Evolutionary conservation across 441 rosid genomes (phyloP), one percentile per base, ranked within the genome.

Genomic region (Omphalea diandra): DNA sequence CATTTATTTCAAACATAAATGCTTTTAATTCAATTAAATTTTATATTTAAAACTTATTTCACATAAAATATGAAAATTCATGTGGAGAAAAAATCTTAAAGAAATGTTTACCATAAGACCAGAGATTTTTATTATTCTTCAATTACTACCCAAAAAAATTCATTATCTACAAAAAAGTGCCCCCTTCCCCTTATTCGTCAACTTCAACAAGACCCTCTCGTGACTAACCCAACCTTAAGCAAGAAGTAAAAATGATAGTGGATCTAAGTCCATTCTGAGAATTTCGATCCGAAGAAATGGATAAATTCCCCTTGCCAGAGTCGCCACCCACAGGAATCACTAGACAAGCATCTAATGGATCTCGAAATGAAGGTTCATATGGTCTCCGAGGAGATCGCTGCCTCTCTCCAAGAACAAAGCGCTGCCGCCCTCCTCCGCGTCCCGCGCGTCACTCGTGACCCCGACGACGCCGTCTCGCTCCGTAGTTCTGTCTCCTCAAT

Each of bases 301-400:
- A 88, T 91, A 76, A 93, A 95, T 81, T 75, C 91, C 33, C 89
- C 97, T 33, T 84, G 91, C 81, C 87, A 90, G 77, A 71, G 85
- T 60, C 92, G 97, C 49, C 98, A 90, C 75, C 89, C 90, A 49
- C 94, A 90, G 76, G 97, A 91, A 73, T 84, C 97, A 3, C 82
- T 90, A 17, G 99, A 95, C 85, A 89, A 86, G 72, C 94, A 93
- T 78, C 81, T 93, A 60, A 89, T 88, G 74, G 99, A 95, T 88
- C 92, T 95, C 75, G 99, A 95, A 66, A 93, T 93, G 99, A 95
- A 95, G 97, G 97, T 95, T 57, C 99, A 95, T 86, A 93, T 93
- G 84, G 84, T 88, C 24, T 90, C 98, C 58, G 99, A 95, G 84
- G 99, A 95, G 88, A 95, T 95, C 79, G 87, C 95, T 35, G 86